Percentiles rank a stretch among this genome's conserved stretches.
phyloP scores from a whole-genome alignment of 1,139 yeast species.

The Scheffersomyces illinoinensis region DNA sequence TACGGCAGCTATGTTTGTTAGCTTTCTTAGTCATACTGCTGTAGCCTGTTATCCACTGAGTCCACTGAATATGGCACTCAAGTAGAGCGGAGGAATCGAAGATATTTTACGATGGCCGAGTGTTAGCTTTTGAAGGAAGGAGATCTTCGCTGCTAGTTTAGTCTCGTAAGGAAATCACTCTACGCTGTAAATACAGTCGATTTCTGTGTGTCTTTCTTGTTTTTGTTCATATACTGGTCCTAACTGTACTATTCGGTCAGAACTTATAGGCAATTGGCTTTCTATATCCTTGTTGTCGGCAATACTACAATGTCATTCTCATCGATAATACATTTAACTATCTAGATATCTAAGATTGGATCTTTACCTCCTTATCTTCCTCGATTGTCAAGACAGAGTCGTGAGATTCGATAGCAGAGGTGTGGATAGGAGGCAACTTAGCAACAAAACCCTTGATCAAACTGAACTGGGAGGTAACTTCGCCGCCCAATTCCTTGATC shows the following conservation, averaged over 20 bases:
- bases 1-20: background rate
- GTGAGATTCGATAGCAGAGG: conserved; percentile 39
- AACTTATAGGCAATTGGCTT: too few species aligned
- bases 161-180: too few species aligned
- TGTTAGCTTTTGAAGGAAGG: too few species aligned
- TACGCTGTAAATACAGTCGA: too few species aligned
- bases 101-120: too few species aligned
- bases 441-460: conserved; percentile 68
- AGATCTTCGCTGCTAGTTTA: too few species aligned
- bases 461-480: conserved; percentile 60
- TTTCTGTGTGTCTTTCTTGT: too few species aligned
- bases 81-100: background rate
- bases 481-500: conserved; percentile 56
- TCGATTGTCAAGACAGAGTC: conserved; percentile 55
- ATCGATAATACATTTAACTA: background rate
- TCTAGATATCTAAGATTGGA: conserved; percentile 22
- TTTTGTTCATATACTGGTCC: too few species aligned
- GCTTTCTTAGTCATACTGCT: background rate
- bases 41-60: too few species aligned
- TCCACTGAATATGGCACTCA: background rate
- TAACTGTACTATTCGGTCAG: too few species aligned
- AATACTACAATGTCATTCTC: too few species aligned
- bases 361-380: conserved; percentile 61
- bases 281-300: too few species aligned
- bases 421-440: conserved; percentile 52